Base-by-base conservation (phyloP, 2,329 filamentous ascomycete species). In the Botryotinia calthae region DNA sequence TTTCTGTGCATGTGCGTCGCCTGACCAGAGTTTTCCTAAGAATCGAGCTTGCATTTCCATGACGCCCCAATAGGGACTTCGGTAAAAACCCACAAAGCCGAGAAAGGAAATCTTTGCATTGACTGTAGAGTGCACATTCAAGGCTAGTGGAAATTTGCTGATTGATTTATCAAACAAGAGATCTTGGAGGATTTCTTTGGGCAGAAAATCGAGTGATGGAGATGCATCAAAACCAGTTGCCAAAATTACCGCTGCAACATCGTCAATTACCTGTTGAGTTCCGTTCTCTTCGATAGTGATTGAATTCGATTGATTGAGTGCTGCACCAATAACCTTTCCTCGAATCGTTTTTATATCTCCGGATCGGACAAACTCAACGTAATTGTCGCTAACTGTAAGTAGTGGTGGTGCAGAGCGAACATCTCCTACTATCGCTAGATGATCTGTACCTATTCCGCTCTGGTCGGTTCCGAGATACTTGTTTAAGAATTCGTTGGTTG, bases 31-130 rank as follows among this genome's bases (percentile, higher is more conserved):
- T 20, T 86, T 81, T 0, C 90, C 85, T 9, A 95, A 83, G 74
- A 92, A 86, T 1, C 91, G 87, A 4, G 93, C 90, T 82, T 97
- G 93, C 91, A 94, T 93, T 81, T 96, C 93, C 86, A 95, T 94
- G 0, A 94, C 89, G 1, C 91, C 91, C 93, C 93, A 97, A 80
- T 93, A 96, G 0, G 93, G 93, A 0, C 92, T 92, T 74, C 93
- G 87, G 79, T 97, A 97, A 81, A 94, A 94, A 0, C 93, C 93
- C 1, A 96, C 90, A 77, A 96, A 95, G 0, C 92, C 93, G 0
- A 96, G 82, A 9, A 87, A 87, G 0, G 90, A 87, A 0, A 94
- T 81, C 0, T 84, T 82, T 0, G 87, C 86, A 73, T 90, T 88
- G 72, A 90, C 84, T 0, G 90, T 90, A 1, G 87, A 88, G 75